Evolutionary conservation across 495 filamentous ascomycete genomes (phyloP).

Genomic region (Trichoderma erinaceum): DNA sequence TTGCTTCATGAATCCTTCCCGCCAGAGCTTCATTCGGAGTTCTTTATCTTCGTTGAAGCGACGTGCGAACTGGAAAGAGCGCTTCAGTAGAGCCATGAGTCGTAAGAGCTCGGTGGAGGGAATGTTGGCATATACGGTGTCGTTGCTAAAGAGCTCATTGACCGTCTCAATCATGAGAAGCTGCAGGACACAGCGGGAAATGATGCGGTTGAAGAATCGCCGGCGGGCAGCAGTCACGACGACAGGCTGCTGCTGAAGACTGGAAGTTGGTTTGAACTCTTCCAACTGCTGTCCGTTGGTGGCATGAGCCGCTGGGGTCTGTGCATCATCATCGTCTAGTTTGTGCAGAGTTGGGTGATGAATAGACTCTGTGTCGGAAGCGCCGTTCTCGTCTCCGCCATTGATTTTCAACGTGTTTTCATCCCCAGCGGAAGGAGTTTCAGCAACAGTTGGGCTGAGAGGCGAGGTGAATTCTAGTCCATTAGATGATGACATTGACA

Average conservation of each 20-base stretch:
- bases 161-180: slow-evolving; percentile 99
- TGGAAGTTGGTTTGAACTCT: slow-evolving; percentile 74
- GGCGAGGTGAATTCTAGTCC: slow-evolving; percentile 38
- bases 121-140: slow-evolving; percentile 88
- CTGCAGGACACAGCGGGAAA: slow-evolving; percentile 96
- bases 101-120: slow-evolving; percentile 82
- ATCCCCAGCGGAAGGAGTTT: slow-evolving; percentile 33
- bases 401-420: slow-evolving; percentile 60
- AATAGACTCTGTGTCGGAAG: slow-evolving; percentile 23
- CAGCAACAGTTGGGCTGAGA: slow-evolving; percentile 34
- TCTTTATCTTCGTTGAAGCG: slow-evolving; percentile 97
- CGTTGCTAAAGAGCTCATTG: slow-evolving; percentile 95
- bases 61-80: slow-evolving; percentile 90
- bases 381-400: slow-evolving; percentile 32
- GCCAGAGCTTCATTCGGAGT: slow-evolving; percentile 85
- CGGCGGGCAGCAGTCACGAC: slow-evolving; percentile 87
- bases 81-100: slow-evolving; percentile 88
- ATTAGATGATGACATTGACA: slow-evolving; percentile 34
- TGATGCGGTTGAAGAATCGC: slow-evolving; percentile 99
- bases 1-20: slow-evolving; percentile 99
- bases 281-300: slow-evolving; percentile 51
- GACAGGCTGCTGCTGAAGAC: slow-evolving; percentile 76
- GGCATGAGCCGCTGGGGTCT: slow-evolving; percentile 25
- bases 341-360: slow-evolving; percentile 18
- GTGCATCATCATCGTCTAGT: slow-evolving; percentile 35